Conservation (phyloP, 768 basidiomycete species). For the Butyriboletus loyo region DNA sequence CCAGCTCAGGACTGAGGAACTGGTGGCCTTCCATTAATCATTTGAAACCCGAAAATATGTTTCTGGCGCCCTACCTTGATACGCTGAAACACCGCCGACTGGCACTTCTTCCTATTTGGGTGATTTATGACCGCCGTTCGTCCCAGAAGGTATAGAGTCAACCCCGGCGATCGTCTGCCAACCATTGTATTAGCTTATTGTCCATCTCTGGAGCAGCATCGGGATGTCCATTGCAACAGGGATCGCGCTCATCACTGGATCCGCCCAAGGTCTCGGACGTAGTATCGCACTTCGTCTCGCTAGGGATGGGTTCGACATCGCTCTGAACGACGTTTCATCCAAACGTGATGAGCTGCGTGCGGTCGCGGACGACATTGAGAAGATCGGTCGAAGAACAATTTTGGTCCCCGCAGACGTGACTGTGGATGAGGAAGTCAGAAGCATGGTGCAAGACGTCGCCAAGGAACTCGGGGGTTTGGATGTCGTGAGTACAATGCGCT, state of each 20-base stretch:
- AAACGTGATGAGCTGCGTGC: not conserved
- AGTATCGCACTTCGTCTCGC: not conserved
- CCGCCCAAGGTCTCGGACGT: not conserved
- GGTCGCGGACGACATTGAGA: not conserved
- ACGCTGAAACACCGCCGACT: not conserved
- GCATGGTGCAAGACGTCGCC: slow-evolving; percentile 34
- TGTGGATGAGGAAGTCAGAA: slow-evolving; percentile 39
- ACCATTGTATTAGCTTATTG: not conserved
- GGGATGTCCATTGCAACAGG: not conserved
- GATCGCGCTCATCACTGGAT: not conserved
- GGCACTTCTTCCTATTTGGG: not conserved
- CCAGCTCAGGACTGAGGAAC: not conserved
- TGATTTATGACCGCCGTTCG: not conserved
- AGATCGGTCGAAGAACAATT: slow-evolving; percentile 11
- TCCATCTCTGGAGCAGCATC: not conserved
- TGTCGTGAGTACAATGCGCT: slow-evolving; percentile 34
- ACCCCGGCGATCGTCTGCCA: not conserved
- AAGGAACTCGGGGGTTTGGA: slow-evolving; percentile 40
- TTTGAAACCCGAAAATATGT: not conserved
- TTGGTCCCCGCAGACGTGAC: slow-evolving; percentile 38
- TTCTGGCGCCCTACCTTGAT: not conserved
- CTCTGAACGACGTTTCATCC: not conserved
- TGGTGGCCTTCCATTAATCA: not conserved
- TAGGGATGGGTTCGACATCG: not conserved
- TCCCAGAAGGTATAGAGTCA: too few relatives aligned